Percentiles rank a stretch among this genome's conserved stretches.
Evolutionary conservation across 2,329 filamentous ascomycete species (phyloP).

Genomic region (Fusarium brevicatenulatum): DNA sequence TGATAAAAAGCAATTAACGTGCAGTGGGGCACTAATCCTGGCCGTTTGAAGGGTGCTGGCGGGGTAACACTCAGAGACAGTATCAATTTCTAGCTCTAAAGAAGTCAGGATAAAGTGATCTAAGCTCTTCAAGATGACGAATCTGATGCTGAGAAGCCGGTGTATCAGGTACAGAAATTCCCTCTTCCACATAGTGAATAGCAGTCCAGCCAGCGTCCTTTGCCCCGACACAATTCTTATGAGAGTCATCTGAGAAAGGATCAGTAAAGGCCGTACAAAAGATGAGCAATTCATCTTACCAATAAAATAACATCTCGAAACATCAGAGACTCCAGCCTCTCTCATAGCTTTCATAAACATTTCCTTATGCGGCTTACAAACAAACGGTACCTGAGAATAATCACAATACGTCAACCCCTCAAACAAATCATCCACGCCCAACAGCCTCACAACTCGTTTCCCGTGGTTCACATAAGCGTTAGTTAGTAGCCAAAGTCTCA

Average conservation of each 20-base stretch:
- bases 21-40: not conserved
- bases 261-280: not conserved
- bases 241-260: slow-evolving; percentile 77
- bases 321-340: slow-evolving; percentile 76
- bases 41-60: not conserved
- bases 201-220: slow-evolving; percentile 86
- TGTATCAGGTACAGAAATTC: slow-evolving; percentile 68
- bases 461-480: slow-evolving; percentile 95
- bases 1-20: not conserved
- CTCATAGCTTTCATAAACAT: slow-evolving; percentile 91
- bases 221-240: slow-evolving; percentile 80
- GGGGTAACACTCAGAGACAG: not conserved
- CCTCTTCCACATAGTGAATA: slow-evolving; percentile 84
- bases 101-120: slow-evolving; percentile 79
- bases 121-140: slow-evolving; percentile 78
- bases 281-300: slow-evolving; percentile 64
- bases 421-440: slow-evolving; percentile 88
- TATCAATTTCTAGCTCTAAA: slow-evolving; percentile 67
- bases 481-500: slow-evolving; percentile 92
- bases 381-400: slow-evolving; percentile 75
- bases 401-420: slow-evolving; percentile 96
- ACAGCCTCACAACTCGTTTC: slow-evolving; percentile 79
- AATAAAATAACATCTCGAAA: slow-evolving; percentile 85
- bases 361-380: slow-evolving; percentile 85
- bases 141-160: slow-evolving; percentile 80